Evolutionary conservation across 2,329 filamentous ascomycete genomes (phyloP).

Genomic region (Verruconis gallopava): DNA sequence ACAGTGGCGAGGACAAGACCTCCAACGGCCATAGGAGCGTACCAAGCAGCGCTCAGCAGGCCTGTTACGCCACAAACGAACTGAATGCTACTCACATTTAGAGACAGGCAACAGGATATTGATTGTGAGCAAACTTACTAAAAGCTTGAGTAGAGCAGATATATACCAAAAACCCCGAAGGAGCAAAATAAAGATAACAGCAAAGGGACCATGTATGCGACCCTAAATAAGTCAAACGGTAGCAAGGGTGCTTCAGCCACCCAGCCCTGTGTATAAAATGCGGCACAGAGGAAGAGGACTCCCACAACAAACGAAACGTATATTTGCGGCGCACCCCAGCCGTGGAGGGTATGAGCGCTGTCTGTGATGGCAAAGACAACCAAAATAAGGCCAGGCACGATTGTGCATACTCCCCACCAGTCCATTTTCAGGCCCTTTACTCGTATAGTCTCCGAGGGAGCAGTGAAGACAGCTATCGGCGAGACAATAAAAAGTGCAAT

Average conservation of each 20-base stretch:
- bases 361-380: constrained; percentile 66
- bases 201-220: constrained; percentile 55
- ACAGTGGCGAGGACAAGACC: constrained; percentile 22
- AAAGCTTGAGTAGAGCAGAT: constrained; percentile 26
- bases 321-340: constrained; percentile 65
- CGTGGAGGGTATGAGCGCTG: constrained; percentile 51
- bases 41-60: constrained; percentile 23
- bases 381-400: constrained; percentile 28
- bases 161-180: constrained; percentile 41
- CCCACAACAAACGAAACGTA: constrained; percentile 52
- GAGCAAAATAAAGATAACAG: constrained; percentile 48
- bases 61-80: constrained; percentile 10
- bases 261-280: constrained; percentile 61
- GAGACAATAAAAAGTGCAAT: constrained; percentile 21
- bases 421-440: constrained; percentile 21
- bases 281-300: constrained; percentile 41
- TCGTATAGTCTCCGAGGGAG: constrained; percentile 9
- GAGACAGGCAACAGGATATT: not conserved
- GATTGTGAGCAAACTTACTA: constrained; percentile 17
- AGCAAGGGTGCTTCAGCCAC: constrained; percentile 55
- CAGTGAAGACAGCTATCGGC: not conserved
- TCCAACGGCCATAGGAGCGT: constrained; percentile 24
- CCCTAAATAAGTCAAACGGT: constrained; percentile 54
- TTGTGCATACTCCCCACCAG: constrained; percentile 23
- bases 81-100: constrained; percentile 19